Evolutionary conservation across 202 grass and related monocot species (phyloP), one percentile per base, ranked within the genome.

Genomic region (Schoenoplectus triqueter): DNA sequence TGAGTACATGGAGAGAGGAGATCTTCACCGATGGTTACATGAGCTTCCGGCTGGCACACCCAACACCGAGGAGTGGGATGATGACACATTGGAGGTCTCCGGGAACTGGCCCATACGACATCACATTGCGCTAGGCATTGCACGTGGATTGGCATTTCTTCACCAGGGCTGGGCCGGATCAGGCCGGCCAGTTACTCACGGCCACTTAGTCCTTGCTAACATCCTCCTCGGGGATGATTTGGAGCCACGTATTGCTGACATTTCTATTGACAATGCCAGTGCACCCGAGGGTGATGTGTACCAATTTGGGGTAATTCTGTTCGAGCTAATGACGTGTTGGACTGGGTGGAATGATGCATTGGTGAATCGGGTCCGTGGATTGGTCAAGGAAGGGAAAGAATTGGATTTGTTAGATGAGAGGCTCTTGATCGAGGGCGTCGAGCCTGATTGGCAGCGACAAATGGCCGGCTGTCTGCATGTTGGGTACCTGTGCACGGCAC

Each of bases 1-100:
- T 82, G 93, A 99, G 84, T 99, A 99, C 84, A 96, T 99, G 91
- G 91, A 99, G 88, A 95, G 87, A 51, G 96, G 93, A 64, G 96
- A 99, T 52, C 91, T 99, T 14, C 96, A 99, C 78, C 88, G 88
- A 48, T 99, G 96, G 96, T 90, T 99, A 14, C 96, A 99, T 64
- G 96, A 99, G 88, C 88, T 99, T 44, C 96, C 96, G 0, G 84
- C 87, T 0, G 93, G 91, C n/a, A 57, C 47, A 54, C 93, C 96
- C 2, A 86, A 92, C 66, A 86, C 84, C 78, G 96, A 96, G 46
- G 91, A 95, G 56, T 81, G 81, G 0, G 72, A 78, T 45, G 90
- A 66, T 5, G 93, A 95, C 89, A 85, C 87, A 11, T 91, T 91
- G 91, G 93, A 95, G 73, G 63, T 56, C 21, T 79, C 86, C 62